phyloP scores from a whole-genome alignment of 202 grass and related monocot genomes.

The Elaeis oleifera region DNA sequence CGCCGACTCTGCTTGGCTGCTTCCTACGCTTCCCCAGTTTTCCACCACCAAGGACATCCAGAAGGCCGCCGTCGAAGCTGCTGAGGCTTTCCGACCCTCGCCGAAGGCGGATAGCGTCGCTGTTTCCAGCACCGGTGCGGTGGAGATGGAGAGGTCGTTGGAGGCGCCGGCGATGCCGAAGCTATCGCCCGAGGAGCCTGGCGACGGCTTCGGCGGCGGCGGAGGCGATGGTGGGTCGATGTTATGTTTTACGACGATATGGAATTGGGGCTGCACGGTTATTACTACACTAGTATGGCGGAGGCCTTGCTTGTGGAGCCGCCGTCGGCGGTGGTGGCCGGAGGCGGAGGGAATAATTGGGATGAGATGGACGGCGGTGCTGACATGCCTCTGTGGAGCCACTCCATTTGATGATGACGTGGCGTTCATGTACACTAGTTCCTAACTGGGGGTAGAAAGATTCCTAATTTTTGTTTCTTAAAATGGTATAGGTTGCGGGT shows the following conservation, averaged over 20 bases:
- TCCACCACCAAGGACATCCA: constrained; percentile 54
- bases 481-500: too few species aligned
- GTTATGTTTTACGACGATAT: not conserved
- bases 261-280: not conserved
- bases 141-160: not conserved
- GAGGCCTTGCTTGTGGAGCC: constrained; percentile 30
- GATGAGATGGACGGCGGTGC: constrained; percentile 22
- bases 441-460: too few species aligned
- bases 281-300: constrained; percentile 28
- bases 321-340: not conserved
- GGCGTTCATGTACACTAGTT: not conserved
- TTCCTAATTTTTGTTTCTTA: too few species aligned
- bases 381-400: constrained; percentile 26
- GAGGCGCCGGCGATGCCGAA: not conserved
- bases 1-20: constrained; percentile 48
- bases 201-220: not conserved
- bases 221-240: not conserved
- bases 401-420: not conserved
- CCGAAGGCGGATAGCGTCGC: not conserved
- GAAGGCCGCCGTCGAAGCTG: constrained; percentile 48
- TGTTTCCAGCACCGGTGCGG: too few species aligned
- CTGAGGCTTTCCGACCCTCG: constrained; percentile 32
- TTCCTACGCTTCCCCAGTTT: constrained; percentile 33
- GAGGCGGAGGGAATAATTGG: constrained; percentile 13
- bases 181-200: not conserved